These are phyloP conservation scores for Dillenia suffruticosa DNA, from an alignment of 164 flowering plant species.

Conservation along the genomic window DNA sequence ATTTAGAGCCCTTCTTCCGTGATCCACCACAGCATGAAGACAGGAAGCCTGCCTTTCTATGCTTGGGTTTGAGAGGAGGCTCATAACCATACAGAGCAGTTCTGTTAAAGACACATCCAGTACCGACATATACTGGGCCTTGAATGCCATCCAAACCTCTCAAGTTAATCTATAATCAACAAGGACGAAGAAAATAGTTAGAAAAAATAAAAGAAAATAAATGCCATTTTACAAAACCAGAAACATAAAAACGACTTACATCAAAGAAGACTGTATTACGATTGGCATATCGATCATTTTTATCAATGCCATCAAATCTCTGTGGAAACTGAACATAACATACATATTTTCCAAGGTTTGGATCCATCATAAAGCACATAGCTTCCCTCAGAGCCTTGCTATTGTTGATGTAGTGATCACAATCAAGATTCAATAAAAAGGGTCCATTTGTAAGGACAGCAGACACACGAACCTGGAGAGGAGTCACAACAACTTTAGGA, in stretches of 20 bases:
- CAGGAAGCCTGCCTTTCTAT: slow-evolving; percentile 47
- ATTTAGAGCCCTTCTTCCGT: slow-evolving; percentile 47
- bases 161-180: slow-evolving; percentile 66
- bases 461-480: slow-evolving; percentile 82
- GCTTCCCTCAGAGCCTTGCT: slow-evolving; percentile 96
- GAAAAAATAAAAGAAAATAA: background rate
- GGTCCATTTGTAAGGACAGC: slow-evolving; percentile 98
- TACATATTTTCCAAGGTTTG: slow-evolving; percentile 83
- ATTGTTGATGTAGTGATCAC: slow-evolving; percentile 98
- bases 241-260: slow-evolving; percentile 40
- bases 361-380: slow-evolving; percentile 98
- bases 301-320: slow-evolving; percentile 97
- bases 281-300: slow-evolving; percentile 90
- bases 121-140: slow-evolving; percentile 98
- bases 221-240: background rate
- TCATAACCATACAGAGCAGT: slow-evolving; percentile 93
- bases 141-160: slow-evolving; percentile 95
- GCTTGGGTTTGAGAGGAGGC: slow-evolving; percentile 75
- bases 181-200: slow-evolving; percentile 4
- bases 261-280: slow-evolving; percentile 96
- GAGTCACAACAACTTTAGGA: background rate
- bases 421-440: slow-evolving; percentile 91
- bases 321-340: slow-evolving; percentile 99
- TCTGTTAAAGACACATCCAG: slow-evolving; percentile 94
- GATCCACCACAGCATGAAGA: slow-evolving; percentile 72